These are phyloP conservation scores for Albugo candida DNA, from an alignment of 352 stramenopile species.

Conservation along the genomic window DNA sequence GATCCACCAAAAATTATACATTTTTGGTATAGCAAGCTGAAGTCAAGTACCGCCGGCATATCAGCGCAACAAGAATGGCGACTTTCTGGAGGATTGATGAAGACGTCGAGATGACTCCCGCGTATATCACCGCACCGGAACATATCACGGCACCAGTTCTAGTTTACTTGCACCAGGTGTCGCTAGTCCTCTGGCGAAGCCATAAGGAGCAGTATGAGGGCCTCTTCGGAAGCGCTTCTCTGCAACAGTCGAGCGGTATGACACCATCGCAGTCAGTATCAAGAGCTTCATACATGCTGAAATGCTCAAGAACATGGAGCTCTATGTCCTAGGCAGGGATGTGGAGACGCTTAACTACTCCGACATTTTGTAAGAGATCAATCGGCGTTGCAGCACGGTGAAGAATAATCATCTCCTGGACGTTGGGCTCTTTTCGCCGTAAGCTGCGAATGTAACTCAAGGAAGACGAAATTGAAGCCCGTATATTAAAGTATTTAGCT, in stretches of 20 bases:
- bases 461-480: no score
- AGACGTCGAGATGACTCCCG: no score
- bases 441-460: slow-evolving; percentile 8
- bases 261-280: no score
- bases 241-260: no score
- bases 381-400: slow-evolving; percentile 1
- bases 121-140: no score
- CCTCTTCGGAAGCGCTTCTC: background rate
- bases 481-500: no score
- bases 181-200: background rate
- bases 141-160: background rate
- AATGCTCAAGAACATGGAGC: slow-evolving; percentile 8
- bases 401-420: slow-evolving; percentile 9
- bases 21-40: no score
- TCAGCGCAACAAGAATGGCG: no score
- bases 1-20: no score
- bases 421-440: slow-evolving; percentile 4
- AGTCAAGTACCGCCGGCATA: no score
- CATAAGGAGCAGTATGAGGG: background rate
- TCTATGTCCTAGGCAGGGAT: slow-evolving; percentile 6
- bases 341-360: slow-evolving; percentile 3
- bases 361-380: slow-evolving; percentile 3
- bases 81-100: no score
- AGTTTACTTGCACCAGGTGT: background rate
- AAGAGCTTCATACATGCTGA: no score